These are phyloP conservation scores for Puccinia novopanici DNA, from an alignment of 1,284 basidiomycete species.

Conservation along the genomic window DNA sequence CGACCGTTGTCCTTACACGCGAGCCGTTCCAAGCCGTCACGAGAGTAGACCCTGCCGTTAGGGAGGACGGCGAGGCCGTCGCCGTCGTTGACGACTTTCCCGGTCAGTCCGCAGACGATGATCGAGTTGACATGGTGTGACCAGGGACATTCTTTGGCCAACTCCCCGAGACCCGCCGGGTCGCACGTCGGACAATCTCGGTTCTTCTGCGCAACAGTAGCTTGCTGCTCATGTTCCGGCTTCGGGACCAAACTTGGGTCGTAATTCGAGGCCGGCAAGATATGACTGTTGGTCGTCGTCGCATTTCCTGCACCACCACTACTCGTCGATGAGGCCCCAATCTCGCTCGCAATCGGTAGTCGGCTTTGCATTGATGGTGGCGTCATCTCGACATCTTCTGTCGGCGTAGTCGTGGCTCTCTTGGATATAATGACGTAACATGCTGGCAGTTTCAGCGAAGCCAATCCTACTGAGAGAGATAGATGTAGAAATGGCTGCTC, in stretches of 20 bases:
- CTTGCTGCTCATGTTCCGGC: not conserved
- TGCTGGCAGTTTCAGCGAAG: slow-evolving; percentile 79
- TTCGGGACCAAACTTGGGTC: slow-evolving; percentile 28
- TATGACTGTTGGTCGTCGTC: not conserved
- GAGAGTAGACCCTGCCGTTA: slow-evolving; percentile 42
- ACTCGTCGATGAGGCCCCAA: not conserved
- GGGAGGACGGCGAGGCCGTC: slow-evolving; percentile 45
- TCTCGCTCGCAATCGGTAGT: not conserved
- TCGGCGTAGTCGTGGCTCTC: not conserved
- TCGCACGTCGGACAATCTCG: slow-evolving; percentile 43
- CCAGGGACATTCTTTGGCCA: slow-evolving; percentile 49
- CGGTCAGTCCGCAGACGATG: slow-evolving; percentile 43
- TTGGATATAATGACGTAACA: slow-evolving; percentile 60
- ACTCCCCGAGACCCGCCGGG: slow-evolving; percentile 33
- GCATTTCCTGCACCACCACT: not conserved
- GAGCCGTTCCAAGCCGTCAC: slow-evolving; percentile 20
- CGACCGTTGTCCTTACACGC: slow-evolving; percentile 19
- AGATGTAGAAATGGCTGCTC: slow-evolving; percentile 81
- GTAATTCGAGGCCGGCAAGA: slow-evolving; percentile 33
- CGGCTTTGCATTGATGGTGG: slow-evolving; percentile 13
- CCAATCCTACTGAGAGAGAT: slow-evolving; percentile 81
- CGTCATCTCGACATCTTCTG: slow-evolving; percentile 46
- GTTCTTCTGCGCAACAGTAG: slow-evolving; percentile 6
- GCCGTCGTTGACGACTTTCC: slow-evolving; percentile 43
- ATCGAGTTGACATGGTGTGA: slow-evolving; percentile 48